Base-by-base conservation (phyloP, 83 land plant species). In the Diphasiastrum complanatum region DNA sequence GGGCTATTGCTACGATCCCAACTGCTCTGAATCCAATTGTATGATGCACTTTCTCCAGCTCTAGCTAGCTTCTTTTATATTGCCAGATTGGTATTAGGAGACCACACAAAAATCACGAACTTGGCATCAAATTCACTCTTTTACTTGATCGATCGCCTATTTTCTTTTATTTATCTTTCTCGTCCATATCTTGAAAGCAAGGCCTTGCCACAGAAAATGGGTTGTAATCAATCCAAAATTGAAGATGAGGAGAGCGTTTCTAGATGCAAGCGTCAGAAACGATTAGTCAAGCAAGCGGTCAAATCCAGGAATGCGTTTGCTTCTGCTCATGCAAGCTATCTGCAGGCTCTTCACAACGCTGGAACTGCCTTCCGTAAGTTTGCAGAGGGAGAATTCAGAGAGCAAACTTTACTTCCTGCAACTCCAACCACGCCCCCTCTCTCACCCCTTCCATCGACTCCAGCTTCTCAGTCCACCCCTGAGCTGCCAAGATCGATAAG, bases 291-390 rank as follows among this genome's bases (percentile, higher is more conserved):
- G 47, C 77, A 75, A 60, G 87, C 81, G 0, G 72, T 78, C 16
- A 75, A 77, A 2, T 71, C 76, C 6, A 74, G 87, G 72, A 77
- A 75, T 27, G 75, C 49, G 55, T 60, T 84, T 1, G 75, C 84
- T 26, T 77, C 84, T 34, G 76, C 84, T 26, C 87, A 81, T 52
- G 71, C 78, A 1, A 63, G 73, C 27, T 84, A 84, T 65, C 41
- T 67, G 28, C 64, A 84, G 43, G 78, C 84, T 45, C 81, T 84
- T 11, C 67, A 65, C 25, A 69, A 53, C 28, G 45, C 77, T 10
- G 87, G 87, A 45, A 38, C 40, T 12, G 71, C 85, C 45, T 54
- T 83, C 12, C 28, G 74, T 50, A 55, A 70, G 18, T 84, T 63
- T 45, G 81, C 81, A 0, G 84, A 84, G 40, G 76, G 78, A 2